Percentiles rank a stretch among this genome's conserved stretches.
phyloP scores from a whole-genome alignment of 176 grass and related monocot species.

The Eleusine indica region DNA sequence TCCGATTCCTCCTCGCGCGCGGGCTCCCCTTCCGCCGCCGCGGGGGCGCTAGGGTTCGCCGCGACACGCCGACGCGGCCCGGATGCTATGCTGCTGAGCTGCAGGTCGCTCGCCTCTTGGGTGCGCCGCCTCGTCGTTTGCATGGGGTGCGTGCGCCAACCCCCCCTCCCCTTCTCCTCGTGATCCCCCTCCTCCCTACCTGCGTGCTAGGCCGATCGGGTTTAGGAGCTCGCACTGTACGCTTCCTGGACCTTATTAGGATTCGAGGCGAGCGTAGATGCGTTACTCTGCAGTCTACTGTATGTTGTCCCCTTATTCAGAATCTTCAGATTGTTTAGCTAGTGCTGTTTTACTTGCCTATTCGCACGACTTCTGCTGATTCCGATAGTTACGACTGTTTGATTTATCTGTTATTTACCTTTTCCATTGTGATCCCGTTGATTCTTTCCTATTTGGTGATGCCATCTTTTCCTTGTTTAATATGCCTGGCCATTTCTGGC shows the following conservation, averaged over 20 bases:
- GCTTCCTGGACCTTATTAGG: neutral
- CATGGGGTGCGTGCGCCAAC: conserved; percentile 75
- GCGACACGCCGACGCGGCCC: conserved; percentile 3
- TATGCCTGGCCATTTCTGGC: neutral
- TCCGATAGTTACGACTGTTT: conserved; percentile 5
- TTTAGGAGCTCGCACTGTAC: neutral
- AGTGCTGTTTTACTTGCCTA: neutral
- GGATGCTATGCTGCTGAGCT: conserved; percentile 66
- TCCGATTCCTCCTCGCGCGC: conserved; percentile 26
- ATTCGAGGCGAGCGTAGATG: neutral
- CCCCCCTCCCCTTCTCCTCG: neutral
- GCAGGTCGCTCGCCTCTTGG: conserved; percentile 75
- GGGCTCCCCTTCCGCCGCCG: neutral
- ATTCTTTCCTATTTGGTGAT: conserved; percentile 21
- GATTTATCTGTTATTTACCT: neutral
- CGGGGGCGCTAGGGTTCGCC: conserved; percentile 48
- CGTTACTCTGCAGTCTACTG: conserved; percentile 1
- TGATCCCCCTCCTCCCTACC: neutral
- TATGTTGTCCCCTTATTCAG: conserved; percentile 16
- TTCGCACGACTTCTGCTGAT: neutral
- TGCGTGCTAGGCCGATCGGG: neutral
- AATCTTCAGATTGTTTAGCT: neutral
- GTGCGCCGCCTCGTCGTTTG: conserved; percentile 72
- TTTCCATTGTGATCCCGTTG: neutral
- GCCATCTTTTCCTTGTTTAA: conserved; percentile 40